phyloP scores from a whole-genome alignment of 2,329 filamentous ascomycete species.

The Calonectria crousiana region DNA sequence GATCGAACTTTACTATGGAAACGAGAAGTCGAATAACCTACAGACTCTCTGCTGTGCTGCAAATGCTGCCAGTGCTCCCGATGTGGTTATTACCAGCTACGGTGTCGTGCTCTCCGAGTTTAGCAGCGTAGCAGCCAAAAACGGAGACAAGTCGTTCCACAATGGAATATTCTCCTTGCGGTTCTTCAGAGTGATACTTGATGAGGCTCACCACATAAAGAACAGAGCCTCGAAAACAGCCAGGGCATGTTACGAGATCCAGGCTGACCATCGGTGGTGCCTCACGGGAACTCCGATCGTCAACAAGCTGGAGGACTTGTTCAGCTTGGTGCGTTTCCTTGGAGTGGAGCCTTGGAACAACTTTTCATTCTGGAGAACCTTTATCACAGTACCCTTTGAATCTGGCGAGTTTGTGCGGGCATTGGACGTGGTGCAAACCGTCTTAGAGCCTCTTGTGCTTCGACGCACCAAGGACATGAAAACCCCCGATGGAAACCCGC shows the following conservation, averaged over 20 bases:
- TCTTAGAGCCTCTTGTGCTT: conserved; percentile 94
- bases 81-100: conserved; percentile 95
- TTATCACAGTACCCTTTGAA: conserved; percentile 97
- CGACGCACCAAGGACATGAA: conserved; percentile 98
- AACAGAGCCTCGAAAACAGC: conserved; percentile 91
- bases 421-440: conserved; percentile 95
- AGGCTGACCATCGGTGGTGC: conserved; percentile 89
- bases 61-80: conserved; percentile 82
- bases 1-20: conserved; percentile 91
- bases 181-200: conserved; percentile 95
- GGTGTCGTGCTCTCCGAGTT: conserved; percentile 93
- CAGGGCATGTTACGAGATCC: conserved; percentile 92
- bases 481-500: conserved; percentile 79
- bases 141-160: conserved; percentile 74
- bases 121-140: conserved; percentile 73
- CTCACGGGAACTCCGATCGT: conserved; percentile 97
- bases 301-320: conserved; percentile 93
- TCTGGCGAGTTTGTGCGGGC: conserved; percentile 94
- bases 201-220: conserved; percentile 96
- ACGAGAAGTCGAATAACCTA: conserved; percentile 83
- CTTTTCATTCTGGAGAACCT: conserved; percentile 99
- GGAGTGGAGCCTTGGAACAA: conserved; percentile 98
- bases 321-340: conserved; percentile 91
- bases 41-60: conserved; percentile 81
- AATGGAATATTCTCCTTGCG: conserved; percentile 89